A percentile compares a stretch with the other conserved stretches of the same genome.
These are phyloP conservation scores for Fusarium sp. DNA, from an alignment of 2,329 filamentous ascomycete species.

Conservation along the genomic window DNA sequence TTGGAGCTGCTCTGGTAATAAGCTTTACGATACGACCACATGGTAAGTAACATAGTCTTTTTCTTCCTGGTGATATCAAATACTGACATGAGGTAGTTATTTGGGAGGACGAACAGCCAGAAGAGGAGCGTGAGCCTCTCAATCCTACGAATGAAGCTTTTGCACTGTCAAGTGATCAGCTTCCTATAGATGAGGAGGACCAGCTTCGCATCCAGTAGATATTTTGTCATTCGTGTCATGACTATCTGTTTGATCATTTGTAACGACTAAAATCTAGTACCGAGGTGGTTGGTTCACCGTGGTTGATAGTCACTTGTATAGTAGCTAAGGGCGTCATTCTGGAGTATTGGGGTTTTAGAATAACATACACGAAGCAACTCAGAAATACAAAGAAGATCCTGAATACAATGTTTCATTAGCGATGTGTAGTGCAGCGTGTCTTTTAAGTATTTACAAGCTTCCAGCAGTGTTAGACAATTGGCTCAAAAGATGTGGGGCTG, in stretches of 20 bases:
- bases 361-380: constrained; percentile 19
- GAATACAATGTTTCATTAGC: neutral
- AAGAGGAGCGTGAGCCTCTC: constrained; percentile 44
- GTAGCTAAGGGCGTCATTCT: neutral
- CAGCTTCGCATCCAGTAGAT: constrained; percentile 44
- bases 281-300: neutral
- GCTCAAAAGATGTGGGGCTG: constrained; percentile 31
- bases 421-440: neutral
- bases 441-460: neutral
- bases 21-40: constrained; percentile 79
- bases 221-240: neutral
- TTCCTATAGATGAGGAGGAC: constrained; percentile 46
- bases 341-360: constrained; percentile 10
- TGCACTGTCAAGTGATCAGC: constrained; percentile 17
- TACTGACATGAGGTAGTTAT: constrained; percentile 47
- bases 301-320: neutral
- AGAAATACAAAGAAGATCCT: neutral
- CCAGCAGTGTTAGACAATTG: constrained; percentile 35
- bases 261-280: neutral
- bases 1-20: constrained; percentile 71
- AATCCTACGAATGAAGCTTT: constrained; percentile 26
- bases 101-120: constrained; percentile 45
- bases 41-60: constrained; percentile 66
- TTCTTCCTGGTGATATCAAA: too few relatives aligned
- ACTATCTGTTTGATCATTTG: neutral